Evolutionary conservation across 2,329 filamentous ascomycete species (phyloP).

Genomic region (Clonostachys chloroleuca): DNA sequence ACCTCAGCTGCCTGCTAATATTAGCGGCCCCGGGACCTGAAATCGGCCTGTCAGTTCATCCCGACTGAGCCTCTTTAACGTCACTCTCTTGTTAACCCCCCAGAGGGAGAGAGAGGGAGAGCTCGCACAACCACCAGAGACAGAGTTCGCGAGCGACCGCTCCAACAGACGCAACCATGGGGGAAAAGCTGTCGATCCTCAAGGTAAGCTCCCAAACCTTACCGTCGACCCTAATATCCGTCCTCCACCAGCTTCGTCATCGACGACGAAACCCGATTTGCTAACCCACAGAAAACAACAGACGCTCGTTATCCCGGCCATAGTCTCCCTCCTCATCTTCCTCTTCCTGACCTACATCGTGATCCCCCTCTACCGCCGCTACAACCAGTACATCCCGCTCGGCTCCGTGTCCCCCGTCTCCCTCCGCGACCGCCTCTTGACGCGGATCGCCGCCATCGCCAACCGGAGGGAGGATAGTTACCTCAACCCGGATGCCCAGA

Average conservation of each 20-base stretch:
- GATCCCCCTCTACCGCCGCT: slow-evolving; percentile 64
- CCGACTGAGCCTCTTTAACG: too few species aligned
- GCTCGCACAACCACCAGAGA: too few species aligned
- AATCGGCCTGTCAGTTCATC: too few species aligned
- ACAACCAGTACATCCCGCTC: slow-evolving; percentile 70
- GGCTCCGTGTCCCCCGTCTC: slow-evolving; percentile 54
- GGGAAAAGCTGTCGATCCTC: slow-evolving; percentile 1
- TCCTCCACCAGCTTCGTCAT: not conserved
- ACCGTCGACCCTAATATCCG: not conserved
- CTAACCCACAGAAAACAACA: slow-evolving; percentile 36
- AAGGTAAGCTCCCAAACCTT: not conserved
- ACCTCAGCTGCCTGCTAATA: too few species aligned
- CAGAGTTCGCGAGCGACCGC: too few species aligned
- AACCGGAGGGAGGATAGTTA: slow-evolving; percentile 38
- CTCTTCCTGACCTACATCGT: slow-evolving; percentile 60
- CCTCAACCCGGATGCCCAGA: not conserved
- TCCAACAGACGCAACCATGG: not conserved
- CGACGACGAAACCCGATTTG: not conserved
- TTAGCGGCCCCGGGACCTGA: too few species aligned
- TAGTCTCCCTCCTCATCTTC: slow-evolving; percentile 68
- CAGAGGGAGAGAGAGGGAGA: too few species aligned
- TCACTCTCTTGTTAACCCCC: too few species aligned
- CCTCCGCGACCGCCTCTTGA: slow-evolving; percentile 41
- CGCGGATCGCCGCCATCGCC: slow-evolving; percentile 29
- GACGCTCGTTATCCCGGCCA: slow-evolving; percentile 66